phyloP scores from a whole-genome alignment of 1,139 yeast species.

The Blastobotrys buckinghamii region DNA sequence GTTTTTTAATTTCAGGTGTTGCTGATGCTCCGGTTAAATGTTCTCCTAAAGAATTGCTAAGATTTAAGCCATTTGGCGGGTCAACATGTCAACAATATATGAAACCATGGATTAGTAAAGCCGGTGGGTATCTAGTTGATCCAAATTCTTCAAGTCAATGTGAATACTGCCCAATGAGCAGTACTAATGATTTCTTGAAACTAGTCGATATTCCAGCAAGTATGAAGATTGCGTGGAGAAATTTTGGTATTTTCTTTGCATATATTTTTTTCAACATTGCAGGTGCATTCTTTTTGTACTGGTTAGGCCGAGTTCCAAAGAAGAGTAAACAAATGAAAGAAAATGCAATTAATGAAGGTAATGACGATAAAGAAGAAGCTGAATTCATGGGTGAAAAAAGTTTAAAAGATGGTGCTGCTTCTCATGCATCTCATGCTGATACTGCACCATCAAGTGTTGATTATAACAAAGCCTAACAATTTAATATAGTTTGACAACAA shows the following conservation, averaged over 20 bases:
- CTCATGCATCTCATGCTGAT: neutral
- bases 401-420: no score
- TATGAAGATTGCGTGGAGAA: constrained; percentile 48
- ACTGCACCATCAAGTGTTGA: neutral
- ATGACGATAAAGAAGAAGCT: neutral
- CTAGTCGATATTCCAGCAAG: constrained; percentile 38
- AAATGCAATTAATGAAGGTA: constrained; percentile 5
- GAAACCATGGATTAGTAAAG: constrained; percentile 33
- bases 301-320: constrained; percentile 73
- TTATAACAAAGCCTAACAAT: neutral
- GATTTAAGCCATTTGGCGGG: constrained; percentile 52
- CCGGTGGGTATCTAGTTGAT: constrained; percentile 48
- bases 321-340: constrained; percentile 25
- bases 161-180: constrained; percentile 49
- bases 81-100: constrained; percentile 55
- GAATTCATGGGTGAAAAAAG: no score
- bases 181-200: constrained; percentile 49
- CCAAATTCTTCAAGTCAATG: constrained; percentile 51
- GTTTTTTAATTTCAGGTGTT: constrained; percentile 46
- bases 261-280: constrained; percentile 47
- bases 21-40: constrained; percentile 56
- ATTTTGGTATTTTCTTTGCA: constrained; percentile 51
- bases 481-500: no score
- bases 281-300: constrained; percentile 53
- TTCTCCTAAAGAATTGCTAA: constrained; percentile 43